Evolutionary conservation across 2,329 filamentous ascomycete genomes (phyloP), one percentile per base, ranked within the genome.

Genomic region (Mycosphaerelloides madeirae): DNA sequence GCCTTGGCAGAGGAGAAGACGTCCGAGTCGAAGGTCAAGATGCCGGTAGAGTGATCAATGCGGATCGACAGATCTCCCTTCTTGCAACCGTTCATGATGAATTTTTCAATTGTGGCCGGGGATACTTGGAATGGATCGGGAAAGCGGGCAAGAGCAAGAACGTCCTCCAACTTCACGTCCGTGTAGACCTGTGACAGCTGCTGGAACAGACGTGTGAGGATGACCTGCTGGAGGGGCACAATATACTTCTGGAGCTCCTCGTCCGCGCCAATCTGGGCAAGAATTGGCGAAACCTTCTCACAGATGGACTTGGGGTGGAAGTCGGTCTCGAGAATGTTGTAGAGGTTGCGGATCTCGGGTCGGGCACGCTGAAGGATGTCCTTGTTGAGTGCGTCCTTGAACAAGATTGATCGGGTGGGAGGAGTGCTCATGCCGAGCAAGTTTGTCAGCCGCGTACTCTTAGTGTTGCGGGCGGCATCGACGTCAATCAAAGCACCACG

Each of bases 41-140:
- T 87, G 49, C 93, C 89, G 42, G 90, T 91, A 50, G 89, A 89
- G 65, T 98, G 93, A 65, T 97, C 87, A 70, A 97, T 88, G 50
- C 93, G 89, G 60, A 98, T 94, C 42, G 93, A 86, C 35, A 98
- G 79, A 61, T 98, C 93, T 45, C 93, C 93, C 80, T 98, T 98
- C 82, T 98, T 98, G 80, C 95, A 97, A 53, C 93, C 93, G 70
- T 98, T 98, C 93, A 98, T 98, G 77, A 98, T 97, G 77, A 98
- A 98, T 75, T 97, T 98, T 77, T 98, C 93, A 56, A 98, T 94
- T 50, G 87, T 95, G 55, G 84, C 82, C 42, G 86, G 83, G 53
- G 80, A 85, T 56, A 97, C 89, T 71, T 96, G 85, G 79, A 94
- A 97, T 32, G 93, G 88, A 66, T 95, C 90, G 8, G 93, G 93